Conservation (phyloP, 371 early-diverging fungal species). For the Edhazardia aedis region DNA sequence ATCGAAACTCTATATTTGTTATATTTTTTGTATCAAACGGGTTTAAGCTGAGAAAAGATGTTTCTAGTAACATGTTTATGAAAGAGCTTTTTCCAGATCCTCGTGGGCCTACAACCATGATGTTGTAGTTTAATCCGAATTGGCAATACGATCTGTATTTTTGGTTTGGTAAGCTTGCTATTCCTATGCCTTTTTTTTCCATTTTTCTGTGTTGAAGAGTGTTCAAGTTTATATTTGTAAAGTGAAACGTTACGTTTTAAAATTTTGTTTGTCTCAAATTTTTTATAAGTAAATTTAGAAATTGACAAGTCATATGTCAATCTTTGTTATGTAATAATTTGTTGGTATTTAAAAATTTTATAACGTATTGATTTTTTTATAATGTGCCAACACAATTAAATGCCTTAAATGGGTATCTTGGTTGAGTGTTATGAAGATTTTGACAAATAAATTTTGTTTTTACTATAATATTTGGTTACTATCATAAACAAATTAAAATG, state of each 20-base stretch:
- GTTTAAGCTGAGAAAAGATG: not conserved
- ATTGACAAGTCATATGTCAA: no score
- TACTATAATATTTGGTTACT: no score
- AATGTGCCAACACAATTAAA: no score
- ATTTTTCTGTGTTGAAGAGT: conserved; percentile 1
- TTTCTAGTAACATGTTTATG: conserved; percentile 24
- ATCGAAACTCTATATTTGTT: not conserved
- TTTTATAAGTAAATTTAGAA: no score
- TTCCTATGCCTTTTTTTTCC: conserved; percentile 26
- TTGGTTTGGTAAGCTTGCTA: conserved; percentile 33
- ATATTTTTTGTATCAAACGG: not conserved
- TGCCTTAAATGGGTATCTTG: no score
- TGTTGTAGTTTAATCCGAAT: conserved; percentile 32
- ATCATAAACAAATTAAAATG: no score
- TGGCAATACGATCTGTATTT: conserved; percentile 10
- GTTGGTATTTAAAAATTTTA: no score
- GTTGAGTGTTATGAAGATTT: no score
- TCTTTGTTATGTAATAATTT: no score
- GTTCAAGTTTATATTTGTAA: not conserved
- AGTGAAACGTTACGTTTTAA: not conserved
- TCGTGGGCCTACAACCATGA: conserved; percentile 34
- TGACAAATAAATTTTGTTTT: no score
- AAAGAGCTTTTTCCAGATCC: conserved; percentile 41
- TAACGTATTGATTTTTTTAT: no score
- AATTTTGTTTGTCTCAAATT: conserved; percentile 1